Percentiles rank a stretch among this genome's conserved stretches.
Evolutionary conservation across 1,139 yeast species (phyloP).

Genomic region (Kurtzmaniella natalensis): DNA sequence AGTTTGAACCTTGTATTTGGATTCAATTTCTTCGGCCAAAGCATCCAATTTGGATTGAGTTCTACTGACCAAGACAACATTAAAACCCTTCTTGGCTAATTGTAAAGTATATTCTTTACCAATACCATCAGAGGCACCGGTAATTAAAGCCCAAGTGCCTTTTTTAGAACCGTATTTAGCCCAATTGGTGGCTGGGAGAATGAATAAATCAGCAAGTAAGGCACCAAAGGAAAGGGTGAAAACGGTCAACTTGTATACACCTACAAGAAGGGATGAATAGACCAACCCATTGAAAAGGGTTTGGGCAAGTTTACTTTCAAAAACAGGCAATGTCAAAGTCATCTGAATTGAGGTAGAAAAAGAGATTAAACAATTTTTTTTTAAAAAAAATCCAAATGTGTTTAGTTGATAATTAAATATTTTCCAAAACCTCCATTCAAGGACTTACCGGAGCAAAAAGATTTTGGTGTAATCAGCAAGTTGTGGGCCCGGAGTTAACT

Average conservation of each 20-base stretch:
- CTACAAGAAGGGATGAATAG: conserved; percentile 40
- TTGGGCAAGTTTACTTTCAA: neutral
- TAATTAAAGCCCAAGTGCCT: conserved; percentile 82
- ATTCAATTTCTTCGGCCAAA: conserved; percentile 59
- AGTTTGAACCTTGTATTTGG: conserved; percentile 59
- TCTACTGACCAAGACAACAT: conserved; percentile 78
- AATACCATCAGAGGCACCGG: conserved; percentile 97
- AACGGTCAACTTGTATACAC: conserved; percentile 46
- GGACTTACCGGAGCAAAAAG: no score
- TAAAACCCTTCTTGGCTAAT: conserved; percentile 81
- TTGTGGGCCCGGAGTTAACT: no score
- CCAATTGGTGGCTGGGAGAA: conserved; percentile 62
- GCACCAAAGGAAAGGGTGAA: conserved; percentile 35
- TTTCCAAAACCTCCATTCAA: no score
- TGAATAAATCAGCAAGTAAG: conserved; percentile 51
- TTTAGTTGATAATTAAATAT: no score
- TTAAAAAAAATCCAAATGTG: no score
- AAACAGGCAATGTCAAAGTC: neutral
- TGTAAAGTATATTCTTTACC: conserved; percentile 90
- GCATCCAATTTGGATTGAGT: conserved; percentile 71
- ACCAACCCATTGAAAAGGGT: conserved; percentile 9
- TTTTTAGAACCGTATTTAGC: conserved; percentile 62
- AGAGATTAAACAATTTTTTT: no score
- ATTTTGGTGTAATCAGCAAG: no score
- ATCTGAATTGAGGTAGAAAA: no score